phyloP scores from a whole-genome alignment of 2,329 filamentous ascomycete species.

The Epichloe uncinata region DNA sequence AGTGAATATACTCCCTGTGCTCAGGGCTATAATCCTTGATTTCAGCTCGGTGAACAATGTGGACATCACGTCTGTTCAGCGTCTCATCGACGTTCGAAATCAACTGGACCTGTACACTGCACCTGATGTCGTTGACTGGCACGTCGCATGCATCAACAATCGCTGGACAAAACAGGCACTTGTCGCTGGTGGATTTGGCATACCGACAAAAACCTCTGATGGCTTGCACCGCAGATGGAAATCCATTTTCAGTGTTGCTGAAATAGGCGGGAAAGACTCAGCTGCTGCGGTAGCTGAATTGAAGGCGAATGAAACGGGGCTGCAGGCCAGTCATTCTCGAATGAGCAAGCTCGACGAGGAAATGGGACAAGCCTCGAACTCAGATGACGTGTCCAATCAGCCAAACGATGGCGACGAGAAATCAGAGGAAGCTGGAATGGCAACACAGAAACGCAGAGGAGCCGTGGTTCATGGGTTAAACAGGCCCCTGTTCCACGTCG shows the following conservation, averaged over 20 bases:
- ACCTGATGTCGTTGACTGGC: conserved; percentile 82
- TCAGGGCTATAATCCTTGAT: conserved; percentile 86
- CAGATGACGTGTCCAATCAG: neutral
- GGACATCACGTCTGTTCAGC: conserved; percentile 84
- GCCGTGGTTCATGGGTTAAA: conserved; percentile 77
- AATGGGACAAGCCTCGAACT: conserved; percentile 18
- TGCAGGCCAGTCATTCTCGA: conserved; percentile 2
- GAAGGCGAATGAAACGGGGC: conserved; percentile 37
- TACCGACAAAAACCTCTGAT: conserved; percentile 41
- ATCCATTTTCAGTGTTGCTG: conserved; percentile 88
- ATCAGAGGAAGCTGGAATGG: conserved; percentile 13
- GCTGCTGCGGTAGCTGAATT: conserved; percentile 57
- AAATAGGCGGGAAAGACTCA: conserved; percentile 60
- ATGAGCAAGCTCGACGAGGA: conserved; percentile 19
- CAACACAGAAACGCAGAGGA: conserved; percentile 29
- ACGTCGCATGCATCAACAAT: conserved; percentile 88
- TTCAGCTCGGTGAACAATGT: conserved; percentile 91
- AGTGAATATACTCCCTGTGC: conserved; percentile 42
- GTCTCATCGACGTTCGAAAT: conserved; percentile 86
- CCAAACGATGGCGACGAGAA: conserved; percentile 27
- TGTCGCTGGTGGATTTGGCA: conserved; percentile 77
- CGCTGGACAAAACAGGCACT: conserved; percentile 84
- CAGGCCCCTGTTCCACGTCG: conserved; percentile 84
- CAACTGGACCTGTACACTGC: conserved; percentile 77
- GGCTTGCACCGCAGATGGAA: conserved; percentile 61